Percentiles rank a stretch among this genome's conserved stretches.
Conservation (phyloP, 1,139 yeast species). For the Saccharomycopsis hybrid region DNA sequence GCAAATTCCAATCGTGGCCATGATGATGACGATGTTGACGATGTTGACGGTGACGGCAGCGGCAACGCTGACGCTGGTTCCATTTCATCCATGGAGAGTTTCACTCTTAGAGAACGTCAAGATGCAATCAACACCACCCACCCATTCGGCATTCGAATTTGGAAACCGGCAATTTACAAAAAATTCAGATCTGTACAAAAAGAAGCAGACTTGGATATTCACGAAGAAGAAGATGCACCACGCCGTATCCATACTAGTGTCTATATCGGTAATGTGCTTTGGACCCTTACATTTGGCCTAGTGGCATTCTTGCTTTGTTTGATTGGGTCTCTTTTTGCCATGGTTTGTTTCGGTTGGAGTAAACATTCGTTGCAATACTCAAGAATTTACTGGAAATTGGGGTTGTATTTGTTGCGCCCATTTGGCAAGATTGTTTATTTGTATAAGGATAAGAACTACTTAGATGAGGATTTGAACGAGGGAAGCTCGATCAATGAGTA, state of each 20-base stretch:
- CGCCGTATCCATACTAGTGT: conserved; percentile 45
- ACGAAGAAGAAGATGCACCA: conserved; percentile 43
- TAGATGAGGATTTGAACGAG: conserved; percentile 81
- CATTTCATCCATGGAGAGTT: conserved; percentile 61
- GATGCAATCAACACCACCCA: conserved; percentile 95
- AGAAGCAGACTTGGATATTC: conserved; percentile 91
- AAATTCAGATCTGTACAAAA: conserved; percentile 87
- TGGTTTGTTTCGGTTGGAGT: conserved; percentile 31
- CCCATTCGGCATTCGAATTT: conserved; percentile 95
- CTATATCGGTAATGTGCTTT: conserved; percentile 61
- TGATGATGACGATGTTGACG: neutral
- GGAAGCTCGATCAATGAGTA: conserved; percentile 84
- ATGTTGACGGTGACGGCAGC: too few species aligned
- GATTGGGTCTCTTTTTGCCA: conserved; percentile 38
- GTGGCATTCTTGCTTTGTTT: conserved; percentile 48
- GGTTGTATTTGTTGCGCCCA: conserved; percentile 69
- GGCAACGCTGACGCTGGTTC: conserved; percentile 38
- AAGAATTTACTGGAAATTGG: conserved; percentile 53
- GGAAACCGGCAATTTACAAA: conserved; percentile 97
- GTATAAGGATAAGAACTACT: conserved; percentile 70
- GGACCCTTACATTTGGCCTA: conserved; percentile 72
- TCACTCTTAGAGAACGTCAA: conserved; percentile 88
- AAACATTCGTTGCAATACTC: conserved; percentile 50
- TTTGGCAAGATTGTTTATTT: conserved; percentile 86
- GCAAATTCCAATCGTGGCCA: too few species aligned